These are phyloP conservation scores for Yamadazyma akitaensis DNA, from an alignment of 805 yeast genomes.

Conservation along the genomic window DNA sequence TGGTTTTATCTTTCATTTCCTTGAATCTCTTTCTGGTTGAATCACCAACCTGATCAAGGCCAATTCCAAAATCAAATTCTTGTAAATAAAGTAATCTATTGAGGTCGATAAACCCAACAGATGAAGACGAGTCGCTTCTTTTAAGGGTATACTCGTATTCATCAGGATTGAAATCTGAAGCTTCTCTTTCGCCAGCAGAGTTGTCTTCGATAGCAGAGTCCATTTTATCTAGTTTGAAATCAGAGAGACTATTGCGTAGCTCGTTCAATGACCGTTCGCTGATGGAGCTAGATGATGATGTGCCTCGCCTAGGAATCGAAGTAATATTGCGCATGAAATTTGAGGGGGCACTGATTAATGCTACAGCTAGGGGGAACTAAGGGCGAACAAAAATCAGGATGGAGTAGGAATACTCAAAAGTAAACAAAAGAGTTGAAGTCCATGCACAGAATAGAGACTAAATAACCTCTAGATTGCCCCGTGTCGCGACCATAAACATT, in stretches of 20 bases:
- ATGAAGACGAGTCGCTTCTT: conserved; percentile 24
- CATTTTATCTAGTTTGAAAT: conserved; percentile 1
- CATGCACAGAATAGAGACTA: too few relatives aligned
- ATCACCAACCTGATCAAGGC: conserved; percentile 33
- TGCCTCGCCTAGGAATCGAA: conserved; percentile 3
- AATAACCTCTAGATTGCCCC: neutral
- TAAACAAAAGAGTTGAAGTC: too few relatives aligned
- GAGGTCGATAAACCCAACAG: conserved; percentile 34
- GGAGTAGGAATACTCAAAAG: too few relatives aligned
- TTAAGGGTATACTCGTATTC: conserved; percentile 11
- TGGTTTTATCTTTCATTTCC: conserved; percentile 35
- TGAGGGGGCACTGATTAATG: neutral
- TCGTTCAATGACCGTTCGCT: conserved; percentile 13
- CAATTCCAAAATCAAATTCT: conserved; percentile 44
- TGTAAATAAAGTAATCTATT: conserved; percentile 34
- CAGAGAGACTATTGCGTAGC: conserved; percentile 8
- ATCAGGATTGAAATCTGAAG: neutral
- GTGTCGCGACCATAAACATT: neutral
- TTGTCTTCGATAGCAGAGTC: conserved; percentile 2
- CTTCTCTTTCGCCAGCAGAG: neutral
- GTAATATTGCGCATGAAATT: conserved; percentile 6
- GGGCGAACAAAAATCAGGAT: neutral
- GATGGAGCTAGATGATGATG: conserved; percentile 6
- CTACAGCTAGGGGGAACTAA: neutral
- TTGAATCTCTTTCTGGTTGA: conserved; percentile 33